Base-by-base conservation (phyloP, 345 rosid species). In the Dipteronia dyeriana region DNA sequence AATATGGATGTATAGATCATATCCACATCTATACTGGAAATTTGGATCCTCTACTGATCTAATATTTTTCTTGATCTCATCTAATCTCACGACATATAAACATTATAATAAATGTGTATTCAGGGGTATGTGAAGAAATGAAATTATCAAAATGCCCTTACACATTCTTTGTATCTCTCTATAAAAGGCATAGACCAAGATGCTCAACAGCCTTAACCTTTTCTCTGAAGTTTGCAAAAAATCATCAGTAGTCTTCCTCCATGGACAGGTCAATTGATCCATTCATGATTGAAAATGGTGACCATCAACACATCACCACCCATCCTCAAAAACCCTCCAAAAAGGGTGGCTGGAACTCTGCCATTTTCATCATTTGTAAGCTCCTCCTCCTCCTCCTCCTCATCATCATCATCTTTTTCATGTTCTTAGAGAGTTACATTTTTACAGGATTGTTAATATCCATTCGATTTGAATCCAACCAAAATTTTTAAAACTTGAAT, bases 281-380 rank as follows among this genome's bases (percentile, higher is more conserved):
- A 0, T 20, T 73, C 70, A 38, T 17, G 31, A 47, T 7, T 2
- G 79, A 80, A 56, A 72, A 66, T 66, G 59, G 72, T 70, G 5
- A 49, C 8, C 57, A 2, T n/a, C 64, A 75, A 60, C 34, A 23
- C 9, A 31, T 69, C 14, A 41, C 77, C 25, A 31, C 79, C 54
- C 29, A 34, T 34, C 38, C 5, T 0, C 61, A 26, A 20, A 74
- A 53, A 43, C 17, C 78, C 51, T 38, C 79, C 26, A 87, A 59
- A 16, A 59, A 70, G 72, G 92, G 98, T 61, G 99, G 96, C 63
- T 95, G 99, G 99, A 78, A 34, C 71, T 84, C 98, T 20, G 99
- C 97, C 86, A 73, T 93, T 83, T 93, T 93, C 84, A 84, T 93
- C 83, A 91, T 90, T 66, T 89, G 99, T 95, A 85, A 84, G 91